phyloP scores from a whole-genome alignment of 352 stramenopile genomes.

The Phytophthora pseudosyringae region DNA sequence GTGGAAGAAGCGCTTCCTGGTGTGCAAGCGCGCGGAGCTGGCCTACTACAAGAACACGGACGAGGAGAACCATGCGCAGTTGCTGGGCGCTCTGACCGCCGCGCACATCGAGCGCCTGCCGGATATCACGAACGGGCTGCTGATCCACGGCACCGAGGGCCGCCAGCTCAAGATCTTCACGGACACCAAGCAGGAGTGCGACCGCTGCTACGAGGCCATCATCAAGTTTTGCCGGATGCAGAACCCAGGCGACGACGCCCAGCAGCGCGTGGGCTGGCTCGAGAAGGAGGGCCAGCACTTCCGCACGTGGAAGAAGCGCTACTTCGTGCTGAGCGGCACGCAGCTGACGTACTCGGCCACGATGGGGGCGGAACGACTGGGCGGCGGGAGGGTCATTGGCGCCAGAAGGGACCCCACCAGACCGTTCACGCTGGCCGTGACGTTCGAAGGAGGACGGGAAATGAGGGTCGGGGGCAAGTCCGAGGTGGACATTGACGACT shows the following conservation, averaged over 20 bases:
- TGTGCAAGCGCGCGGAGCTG: constrained; percentile 75
- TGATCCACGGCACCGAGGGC: constrained; percentile 68
- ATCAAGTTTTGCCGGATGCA: constrained; percentile 52
- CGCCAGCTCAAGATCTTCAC: constrained; percentile 85
- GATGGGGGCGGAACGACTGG: constrained; percentile 55
- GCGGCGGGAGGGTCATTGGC: constrained; percentile 59
- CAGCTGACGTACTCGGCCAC: constrained; percentile 69
- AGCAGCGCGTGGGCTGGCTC: constrained; percentile 62
- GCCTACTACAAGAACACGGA: constrained; percentile 86
- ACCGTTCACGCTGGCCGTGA: constrained; percentile 66
- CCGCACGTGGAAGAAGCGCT: constrained; percentile 75
- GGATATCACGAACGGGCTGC: constrained; percentile 79
- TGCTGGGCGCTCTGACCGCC: constrained; percentile 74
- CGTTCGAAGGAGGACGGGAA: constrained; percentile 68
- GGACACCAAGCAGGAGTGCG: constrained; percentile 70
- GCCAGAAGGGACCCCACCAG: constrained; percentile 61
- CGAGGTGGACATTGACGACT: constrained; percentile 74
- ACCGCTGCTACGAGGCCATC: constrained; percentile 79
- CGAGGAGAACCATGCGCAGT: constrained; percentile 67
- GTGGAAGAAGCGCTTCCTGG: constrained; percentile 88
- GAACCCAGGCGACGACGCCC: constrained; percentile 24
- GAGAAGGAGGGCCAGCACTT: constrained; percentile 77
- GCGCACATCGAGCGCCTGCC: constrained; percentile 64
- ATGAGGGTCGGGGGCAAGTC: constrained; percentile 69
- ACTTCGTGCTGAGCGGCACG: constrained; percentile 71